Evolutionary conservation across 2,329 filamentous ascomycete species (phyloP), one percentile per base, ranked within the genome.

Genomic region (Stachybotrys chlorohalonatus): DNA sequence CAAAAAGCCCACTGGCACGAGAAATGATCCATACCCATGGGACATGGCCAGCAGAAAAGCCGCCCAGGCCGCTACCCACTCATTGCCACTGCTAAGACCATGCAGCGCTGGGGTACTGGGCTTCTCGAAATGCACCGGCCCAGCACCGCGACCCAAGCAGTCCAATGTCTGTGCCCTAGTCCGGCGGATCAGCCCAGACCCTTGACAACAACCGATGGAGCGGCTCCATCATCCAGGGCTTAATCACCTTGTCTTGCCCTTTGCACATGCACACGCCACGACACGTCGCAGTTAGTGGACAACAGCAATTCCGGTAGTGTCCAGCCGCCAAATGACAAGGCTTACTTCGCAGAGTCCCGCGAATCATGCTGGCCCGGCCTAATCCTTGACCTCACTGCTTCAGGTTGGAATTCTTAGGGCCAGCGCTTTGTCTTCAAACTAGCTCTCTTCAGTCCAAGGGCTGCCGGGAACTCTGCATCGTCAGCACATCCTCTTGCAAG

Each of bases 101-200:
- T 47, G 46, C 6, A 24, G 46, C 9, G 17, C 46, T 16, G 17
- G 46, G 46, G 17, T 47, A 47, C 31, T 24, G 32, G 50, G 2
- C 36, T 52, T 52, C 50, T 52, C 50, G 50, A 52, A 51, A 52
- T 52, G 50, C 31, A 52, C 50, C 50, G 50, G 50, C 50, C 50
- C 50, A 52, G 50, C 31, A 52, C 36, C 31, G 46, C 46, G 46
- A n/a, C 46, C 46, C 46, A 24, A 47, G 46, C 17, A 47, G 24
- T 47, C 46, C 3, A 47, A 16, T 47, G 36, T 42, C 36, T 42
- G 36, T 9, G 36, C 13, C 36, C 36, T 9, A 13, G 13, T 9
- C 8, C 9, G 36, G 13, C 46, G 17, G 46, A 47, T 47, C 46
- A 47, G 46, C 46, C 46, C 15, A 42, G 36, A 24, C 46, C 46